Evolutionary conservation across 2,329 filamentous ascomycete genomes (phyloP).

Genomic region (Cercospora sesami): DNA sequence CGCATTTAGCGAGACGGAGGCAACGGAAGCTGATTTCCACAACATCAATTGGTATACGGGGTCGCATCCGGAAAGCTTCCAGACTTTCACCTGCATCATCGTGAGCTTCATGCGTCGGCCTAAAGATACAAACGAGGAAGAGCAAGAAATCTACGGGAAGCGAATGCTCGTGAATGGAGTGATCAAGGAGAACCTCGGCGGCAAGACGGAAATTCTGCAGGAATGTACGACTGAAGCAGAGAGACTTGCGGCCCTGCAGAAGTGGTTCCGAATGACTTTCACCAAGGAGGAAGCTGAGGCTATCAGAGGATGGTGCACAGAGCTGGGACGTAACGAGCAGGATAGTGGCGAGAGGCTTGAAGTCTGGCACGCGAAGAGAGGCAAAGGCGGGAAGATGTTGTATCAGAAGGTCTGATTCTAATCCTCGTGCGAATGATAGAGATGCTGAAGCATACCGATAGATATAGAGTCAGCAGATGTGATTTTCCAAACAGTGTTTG

Average conservation of each 20-base stretch:
- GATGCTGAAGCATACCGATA: too few species aligned
- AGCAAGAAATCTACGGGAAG: slow-evolving; percentile 40
- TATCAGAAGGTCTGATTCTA: neutral
- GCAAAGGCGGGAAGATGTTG: neutral
- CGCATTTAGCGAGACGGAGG: slow-evolving; percentile 65
- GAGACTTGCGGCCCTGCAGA: slow-evolving; percentile 44
- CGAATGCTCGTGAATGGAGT: slow-evolving; percentile 47
- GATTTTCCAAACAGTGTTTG: neutral
- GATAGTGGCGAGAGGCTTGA: neutral
- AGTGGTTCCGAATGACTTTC: slow-evolving; percentile 49
- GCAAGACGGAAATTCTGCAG: slow-evolving; percentile 46
- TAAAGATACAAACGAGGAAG: slow-evolving; percentile 14
- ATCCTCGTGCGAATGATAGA: too few species aligned
- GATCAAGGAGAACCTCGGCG: slow-evolving; percentile 49
- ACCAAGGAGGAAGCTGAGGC: slow-evolving; percentile 41
- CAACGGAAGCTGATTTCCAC: slow-evolving; percentile 59
- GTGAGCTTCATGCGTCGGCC: slow-evolving; percentile 48
- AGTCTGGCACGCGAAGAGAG: slow-evolving; percentile 17
- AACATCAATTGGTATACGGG: slow-evolving; percentile 61
- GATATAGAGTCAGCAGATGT: neutral
- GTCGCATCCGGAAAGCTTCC: slow-evolving; percentile 49
- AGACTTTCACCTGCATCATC: slow-evolving; percentile 55
- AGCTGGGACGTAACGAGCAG: neutral
- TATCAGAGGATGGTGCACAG: slow-evolving; percentile 38
- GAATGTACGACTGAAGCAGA: slow-evolving; percentile 46